Base-by-base conservation (phyloP, 225 moss, liverwort and hornwort species). In the Neckera pumila region DNA sequence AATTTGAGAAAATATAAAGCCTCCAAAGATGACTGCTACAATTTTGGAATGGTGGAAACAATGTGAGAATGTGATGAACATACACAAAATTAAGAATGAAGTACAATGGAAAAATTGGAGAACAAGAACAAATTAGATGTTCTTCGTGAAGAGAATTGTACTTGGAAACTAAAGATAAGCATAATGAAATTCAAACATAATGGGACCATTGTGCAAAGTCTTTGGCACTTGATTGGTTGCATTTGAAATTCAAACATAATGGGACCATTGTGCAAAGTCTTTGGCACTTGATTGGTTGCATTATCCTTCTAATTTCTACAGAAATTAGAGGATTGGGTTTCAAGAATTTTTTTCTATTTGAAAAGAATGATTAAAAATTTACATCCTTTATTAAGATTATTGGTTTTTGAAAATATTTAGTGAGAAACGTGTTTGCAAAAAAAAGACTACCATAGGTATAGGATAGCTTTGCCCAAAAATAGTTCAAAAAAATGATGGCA, bases 41-140 rank as follows among this genome's bases (percentile, higher is more conserved):
- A 0, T 12, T 51, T 19, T 30, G 4, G 18, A 18, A 30, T 47
- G 31, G 7, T 1, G 0, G 2, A 3, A 30, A 30, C 7, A 47
- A 30, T 74, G 7, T 7, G 10, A 30, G 30, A 47, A 47, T 0
- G 0, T 47, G 4, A 74, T 47, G 47, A 74, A 74, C 1, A 47
- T 47, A 47, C 0, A 0, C 0, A 30, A 47, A 74, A 74, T 47
- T 47, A 47, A 31, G 1, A 31, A 16, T 47, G 31, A 31, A 74
- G 47, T 74, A 18, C 0, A 47, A 31, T 47, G 6, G 47, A 1
- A 30, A 45, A 30, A 18, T 18, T 73, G 18, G 30, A 1, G 17
- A 28, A 72, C 0, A 0, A 28, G 1, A 2, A 72, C 2, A 72
- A 0, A 40, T 30, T 1, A 73, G 0, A 45, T 28, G 17, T 10